Evolutionary conservation across 306 rosid genomes (phyloP).

Genomic region (Arachis hypogaea): DNA sequence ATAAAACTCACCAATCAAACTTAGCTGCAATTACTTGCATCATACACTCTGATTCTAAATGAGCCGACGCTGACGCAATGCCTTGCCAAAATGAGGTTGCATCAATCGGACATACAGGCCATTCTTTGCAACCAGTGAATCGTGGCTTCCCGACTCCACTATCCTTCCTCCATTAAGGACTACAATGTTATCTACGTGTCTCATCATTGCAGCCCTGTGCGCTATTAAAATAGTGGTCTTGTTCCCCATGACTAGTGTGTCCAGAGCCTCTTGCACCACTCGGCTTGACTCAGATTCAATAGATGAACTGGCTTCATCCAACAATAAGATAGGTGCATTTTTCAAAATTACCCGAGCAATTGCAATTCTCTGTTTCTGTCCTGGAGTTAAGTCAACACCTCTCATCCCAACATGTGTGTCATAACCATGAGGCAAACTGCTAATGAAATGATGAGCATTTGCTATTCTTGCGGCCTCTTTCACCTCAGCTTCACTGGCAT

Average conservation of each 20-base stretch:
- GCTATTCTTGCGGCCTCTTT: constrained; percentile 99
- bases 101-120: constrained; percentile 92
- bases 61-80: constrained; percentile 88
- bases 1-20: constrained; percentile 47
- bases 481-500: constrained; percentile 97
- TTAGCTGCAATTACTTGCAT: constrained; percentile 40
- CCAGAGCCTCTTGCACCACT: constrained; percentile 99
- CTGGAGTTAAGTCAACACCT: constrained; percentile 97
- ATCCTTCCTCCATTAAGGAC: constrained; percentile 98
- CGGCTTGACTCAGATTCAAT: constrained; percentile 98
- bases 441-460: constrained; percentile 98
- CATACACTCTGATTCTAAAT: constrained; percentile 49
- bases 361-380: constrained; percentile 99
- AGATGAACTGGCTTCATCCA: constrained; percentile 98
- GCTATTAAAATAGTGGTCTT: constrained; percentile 98
- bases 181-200: constrained; percentile 97
- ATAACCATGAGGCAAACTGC: constrained; percentile 97
- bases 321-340: constrained; percentile 90
- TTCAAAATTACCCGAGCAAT: constrained; percentile 93
- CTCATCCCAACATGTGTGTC: constrained; percentile 99
- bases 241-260: constrained; percentile 97
- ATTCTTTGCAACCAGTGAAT: constrained; percentile 79
- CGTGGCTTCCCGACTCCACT: constrained; percentile 93
- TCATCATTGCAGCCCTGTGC: constrained; percentile 99
- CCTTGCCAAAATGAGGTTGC: constrained; percentile 99